Evolutionary conservation across 352 stramenopile species (phyloP), one percentile per base, ranked within the genome.

Genomic region (Phytophthora cryptogea): DNA sequence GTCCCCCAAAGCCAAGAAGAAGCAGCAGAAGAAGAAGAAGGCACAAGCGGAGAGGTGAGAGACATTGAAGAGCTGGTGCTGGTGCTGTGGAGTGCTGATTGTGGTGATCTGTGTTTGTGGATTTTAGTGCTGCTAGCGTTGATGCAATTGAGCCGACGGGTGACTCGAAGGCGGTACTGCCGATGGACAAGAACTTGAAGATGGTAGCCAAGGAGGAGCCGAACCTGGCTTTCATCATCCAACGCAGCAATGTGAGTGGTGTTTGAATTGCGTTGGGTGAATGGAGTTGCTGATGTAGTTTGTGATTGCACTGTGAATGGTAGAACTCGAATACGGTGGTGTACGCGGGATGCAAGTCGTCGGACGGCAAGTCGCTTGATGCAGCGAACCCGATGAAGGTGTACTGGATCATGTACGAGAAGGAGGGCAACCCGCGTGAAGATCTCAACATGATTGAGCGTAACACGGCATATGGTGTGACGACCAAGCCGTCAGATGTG

Each of bases 391-490:
- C 83, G n/a, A 73, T 94, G 41, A 74, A 83, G 31, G 81, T 92
- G 17, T 94, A 76, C 57, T 94, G 85, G 85, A 86, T 92, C 69
- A 94, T 94, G 85, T 94, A 88, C 63, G 84, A 91, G 58, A 91
- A 92, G 65, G 64, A 68, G 16, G 82, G 80, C 35, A 64, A 71
- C 23, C 84, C 84, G 36, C 73, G 73, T 13, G 85, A 94, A 53
- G 85, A 92, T 26, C 76, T 94, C 37, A 94, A 88, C 57, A 88
- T 92, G 79, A 87, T 94, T 49, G 85, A 94, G 66, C 79, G 85
- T 47, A 94, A 89, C 59, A 91, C 74, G 11, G 85, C 85, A 17
- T 94, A 94, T 54, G 85, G 85, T 54, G 80, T 79, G 7, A 79
- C 72, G 6, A 76, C 65, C 48, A 57, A 74, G 41, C 68, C 79